Evolutionary conservation across 2,329 filamentous ascomycete genomes (phyloP).

Genomic region (Fusarium cyanostomum): DNA sequence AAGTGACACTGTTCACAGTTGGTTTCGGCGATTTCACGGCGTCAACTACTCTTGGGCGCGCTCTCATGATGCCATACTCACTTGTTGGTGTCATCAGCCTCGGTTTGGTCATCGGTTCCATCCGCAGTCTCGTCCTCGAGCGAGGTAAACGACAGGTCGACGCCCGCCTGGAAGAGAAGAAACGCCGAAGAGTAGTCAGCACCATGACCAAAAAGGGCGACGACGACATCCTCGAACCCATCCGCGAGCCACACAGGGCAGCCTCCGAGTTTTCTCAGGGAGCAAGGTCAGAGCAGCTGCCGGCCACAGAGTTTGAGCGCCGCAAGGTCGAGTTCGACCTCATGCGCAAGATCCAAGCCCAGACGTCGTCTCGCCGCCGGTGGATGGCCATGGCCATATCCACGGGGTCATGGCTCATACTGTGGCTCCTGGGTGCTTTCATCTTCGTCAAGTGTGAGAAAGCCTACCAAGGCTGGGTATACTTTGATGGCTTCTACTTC

Average conservation of each 20-base stretch:
- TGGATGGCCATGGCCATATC: constrained; percentile 80
- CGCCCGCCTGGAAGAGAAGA: constrained; percentile 68
- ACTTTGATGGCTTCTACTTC: constrained; percentile 87
- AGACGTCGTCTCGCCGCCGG: constrained; percentile 70
- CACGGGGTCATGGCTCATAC: constrained; percentile 70
- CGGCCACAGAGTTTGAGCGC: constrained; percentile 62
- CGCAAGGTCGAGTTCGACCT: constrained; percentile 77
- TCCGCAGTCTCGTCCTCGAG: constrained; percentile 72
- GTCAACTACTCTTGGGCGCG: constrained; percentile 65
- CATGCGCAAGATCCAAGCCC: constrained; percentile 82
- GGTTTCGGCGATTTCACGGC: constrained; percentile 68
- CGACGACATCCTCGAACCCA: constrained; percentile 60
- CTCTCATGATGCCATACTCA: constrained; percentile 83
- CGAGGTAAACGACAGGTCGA: constrained; percentile 64
- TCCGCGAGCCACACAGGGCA: constrained; percentile 41
- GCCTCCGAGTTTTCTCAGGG: constrained; percentile 14
- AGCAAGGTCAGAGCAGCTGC: constrained; percentile 16
- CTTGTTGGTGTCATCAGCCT: constrained; percentile 85
- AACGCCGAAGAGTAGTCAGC: constrained; percentile 59
- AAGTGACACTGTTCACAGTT: constrained; percentile 74
- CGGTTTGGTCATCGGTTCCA: constrained; percentile 83
- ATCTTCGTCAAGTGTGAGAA: constrained; percentile 70
- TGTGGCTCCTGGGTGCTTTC: constrained; percentile 84
- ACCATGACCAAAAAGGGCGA: constrained; percentile 57
- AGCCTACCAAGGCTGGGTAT: constrained; percentile 70